Percentiles rank a stretch among this genome's conserved stretches.
Conservation (phyloP, 2,329 filamentous ascomycete species). For the Colletotrichum orchidophilum region DNA sequence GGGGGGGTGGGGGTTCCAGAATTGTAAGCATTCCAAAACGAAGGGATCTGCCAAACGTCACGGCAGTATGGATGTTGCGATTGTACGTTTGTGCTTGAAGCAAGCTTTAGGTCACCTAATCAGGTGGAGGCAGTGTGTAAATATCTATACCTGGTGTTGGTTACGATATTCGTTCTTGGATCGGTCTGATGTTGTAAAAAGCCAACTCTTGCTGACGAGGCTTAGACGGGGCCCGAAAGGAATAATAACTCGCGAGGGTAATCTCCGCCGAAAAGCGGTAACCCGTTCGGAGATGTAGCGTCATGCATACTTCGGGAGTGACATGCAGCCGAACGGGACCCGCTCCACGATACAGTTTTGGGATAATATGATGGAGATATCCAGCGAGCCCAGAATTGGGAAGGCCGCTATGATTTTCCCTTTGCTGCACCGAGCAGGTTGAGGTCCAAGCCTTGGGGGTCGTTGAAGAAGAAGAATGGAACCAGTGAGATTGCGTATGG, state of each 20-base stretch:
- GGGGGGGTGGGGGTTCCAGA: too few species aligned
- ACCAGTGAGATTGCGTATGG: slow-evolving; percentile 16
- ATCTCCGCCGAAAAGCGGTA: background rate
- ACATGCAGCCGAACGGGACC: slow-evolving; percentile 2
- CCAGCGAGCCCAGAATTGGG: background rate
- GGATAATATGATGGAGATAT: background rate
- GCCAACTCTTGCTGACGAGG: background rate
- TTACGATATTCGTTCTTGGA: background rate
- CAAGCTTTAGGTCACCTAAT: background rate
- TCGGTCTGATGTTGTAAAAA: background rate
- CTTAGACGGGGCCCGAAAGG: background rate
- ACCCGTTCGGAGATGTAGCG: slow-evolving; percentile 5
- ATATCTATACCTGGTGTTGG: background rate
- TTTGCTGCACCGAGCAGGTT: background rate
- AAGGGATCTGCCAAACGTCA: slow-evolving; percentile 17
- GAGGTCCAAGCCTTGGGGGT: background rate
- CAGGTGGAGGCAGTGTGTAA: background rate
- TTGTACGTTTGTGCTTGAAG: background rate
- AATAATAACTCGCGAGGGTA: background rate
- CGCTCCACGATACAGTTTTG: background rate
- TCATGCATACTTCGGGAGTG: slow-evolving; percentile 8
- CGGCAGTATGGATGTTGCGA: background rate
- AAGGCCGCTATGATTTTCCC: background rate
- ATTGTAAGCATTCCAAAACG: background rate
- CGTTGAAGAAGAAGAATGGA: slow-evolving; percentile 13